These are phyloP conservation scores for Zoysia matrella DNA, from an alignment of 202 grass and related monocot species.

Conservation along the genomic window DNA sequence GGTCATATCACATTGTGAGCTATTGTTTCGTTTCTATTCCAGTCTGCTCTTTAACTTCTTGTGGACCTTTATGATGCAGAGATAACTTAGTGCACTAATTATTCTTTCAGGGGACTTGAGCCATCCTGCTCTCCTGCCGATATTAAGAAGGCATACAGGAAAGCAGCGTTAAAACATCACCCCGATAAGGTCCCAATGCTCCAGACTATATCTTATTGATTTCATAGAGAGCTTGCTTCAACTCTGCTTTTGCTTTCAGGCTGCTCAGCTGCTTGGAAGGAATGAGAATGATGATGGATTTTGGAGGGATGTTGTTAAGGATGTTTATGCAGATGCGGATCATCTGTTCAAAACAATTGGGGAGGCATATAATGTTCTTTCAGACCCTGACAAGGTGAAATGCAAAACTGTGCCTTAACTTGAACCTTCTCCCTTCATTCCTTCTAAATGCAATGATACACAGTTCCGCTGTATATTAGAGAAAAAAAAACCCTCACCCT, in stretches of 20 bases:
- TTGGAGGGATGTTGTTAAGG: constrained; percentile 82
- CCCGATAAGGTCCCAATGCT: constrained; percentile 77
- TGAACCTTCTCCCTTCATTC: background rate
- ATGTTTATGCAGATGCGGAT: constrained; percentile 88
- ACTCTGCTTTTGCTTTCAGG: constrained; percentile 55
- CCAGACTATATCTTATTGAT: constrained; percentile 18
- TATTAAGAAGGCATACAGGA: constrained; percentile 94
- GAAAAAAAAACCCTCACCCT: too few species aligned
- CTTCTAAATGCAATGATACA: background rate
- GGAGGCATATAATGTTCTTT: constrained; percentile 96
- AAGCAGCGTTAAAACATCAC: constrained; percentile 94
- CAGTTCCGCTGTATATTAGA: too few species aligned
- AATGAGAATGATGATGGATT: constrained; percentile 82
- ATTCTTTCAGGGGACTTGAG: constrained; percentile 72
- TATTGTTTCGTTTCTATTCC: constrained; percentile 14
- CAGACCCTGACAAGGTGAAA: constrained; percentile 82
- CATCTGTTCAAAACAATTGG: constrained; percentile 93
- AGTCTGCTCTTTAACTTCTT: background rate
- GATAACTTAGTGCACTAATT: constrained; percentile 34
- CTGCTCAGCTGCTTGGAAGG: constrained; percentile 75
- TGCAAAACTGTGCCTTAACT: constrained; percentile 8
- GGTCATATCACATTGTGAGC: background rate
- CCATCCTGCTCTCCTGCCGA: constrained; percentile 69
- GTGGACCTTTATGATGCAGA: constrained; percentile 17
- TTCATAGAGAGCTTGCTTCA: constrained; percentile 25